Evolutionary conservation across 345 rosid genomes (phyloP).

Genomic region (Camelina sativa): DNA sequence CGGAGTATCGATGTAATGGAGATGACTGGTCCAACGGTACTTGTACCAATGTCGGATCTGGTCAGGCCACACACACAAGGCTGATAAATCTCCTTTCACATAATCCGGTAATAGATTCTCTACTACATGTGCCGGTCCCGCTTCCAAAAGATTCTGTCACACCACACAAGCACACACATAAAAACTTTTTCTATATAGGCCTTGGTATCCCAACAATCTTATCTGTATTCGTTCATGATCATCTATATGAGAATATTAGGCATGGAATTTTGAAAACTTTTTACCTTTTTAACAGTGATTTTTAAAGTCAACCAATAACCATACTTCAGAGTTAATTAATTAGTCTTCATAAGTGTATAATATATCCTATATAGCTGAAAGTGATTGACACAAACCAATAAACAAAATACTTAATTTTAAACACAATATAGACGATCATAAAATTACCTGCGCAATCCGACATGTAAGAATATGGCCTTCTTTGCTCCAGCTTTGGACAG

Average conservation of each 20-base stretch:
- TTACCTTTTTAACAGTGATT: too few relatives aligned
- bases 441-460: conserved; percentile 80
- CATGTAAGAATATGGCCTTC: conserved; percentile 92
- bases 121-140: conserved; percentile 72
- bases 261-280: too few relatives aligned
- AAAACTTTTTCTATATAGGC: too few relatives aligned
- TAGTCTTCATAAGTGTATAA: too few relatives aligned
- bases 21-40: conserved; percentile 79
- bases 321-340: too few relatives aligned
- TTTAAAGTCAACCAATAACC: too few relatives aligned
- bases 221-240: too few relatives aligned
- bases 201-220: too few relatives aligned
- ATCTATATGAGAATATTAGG: too few relatives aligned
- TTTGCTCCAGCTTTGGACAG: conserved; percentile 78
- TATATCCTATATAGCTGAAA: neutral
- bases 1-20: conserved; percentile 89
- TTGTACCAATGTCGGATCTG: conserved; percentile 60
- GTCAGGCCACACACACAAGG: conserved; percentile 92
- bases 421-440: neutral
- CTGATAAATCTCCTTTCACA: conserved; percentile 81
- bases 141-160: conserved; percentile 61
- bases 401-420: neutral
- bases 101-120: conserved; percentile 75
- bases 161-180: neutral
- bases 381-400: neutral